These are phyloP conservation scores for Endotrypanum monterogeii DNA, from an alignment of 208 protist species.

Conservation along the genomic window DNA sequence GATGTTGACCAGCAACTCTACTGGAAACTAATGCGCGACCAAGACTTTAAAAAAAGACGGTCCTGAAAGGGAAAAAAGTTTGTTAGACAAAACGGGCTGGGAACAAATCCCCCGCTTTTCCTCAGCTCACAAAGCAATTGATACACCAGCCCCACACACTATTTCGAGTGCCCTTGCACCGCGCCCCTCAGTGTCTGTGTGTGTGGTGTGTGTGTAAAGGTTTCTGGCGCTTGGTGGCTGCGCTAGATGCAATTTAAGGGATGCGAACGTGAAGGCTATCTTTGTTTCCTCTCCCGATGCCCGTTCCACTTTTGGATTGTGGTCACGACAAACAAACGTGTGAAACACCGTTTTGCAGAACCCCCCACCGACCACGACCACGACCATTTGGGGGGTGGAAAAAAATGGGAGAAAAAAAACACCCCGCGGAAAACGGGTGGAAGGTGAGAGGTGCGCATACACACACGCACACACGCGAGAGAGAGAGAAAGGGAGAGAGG, in stretches of 20 bases:
- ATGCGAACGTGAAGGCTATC: background rate
- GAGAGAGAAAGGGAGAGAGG: background rate
- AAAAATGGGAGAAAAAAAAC: conserved; percentile 2
- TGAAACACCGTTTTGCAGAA: background rate
- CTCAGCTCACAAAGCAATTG: background rate
- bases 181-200: background rate
- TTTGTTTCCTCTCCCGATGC: background rate
- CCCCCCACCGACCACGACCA: too few relatives aligned
- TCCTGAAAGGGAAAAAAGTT: too few relatives aligned
- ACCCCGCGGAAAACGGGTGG: too few relatives aligned
- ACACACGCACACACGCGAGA: conserved; percentile 3
- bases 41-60: background rate
- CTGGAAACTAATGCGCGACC: background rate
- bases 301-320: background rate
- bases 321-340: background rate
- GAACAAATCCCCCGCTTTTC: background rate
- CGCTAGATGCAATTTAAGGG: background rate
- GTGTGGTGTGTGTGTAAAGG: background rate
- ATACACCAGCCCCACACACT: background rate
- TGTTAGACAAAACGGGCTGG: background rate
- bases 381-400: too few relatives aligned
- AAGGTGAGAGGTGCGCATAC: background rate
- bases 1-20: too few relatives aligned
- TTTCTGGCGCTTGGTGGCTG: background rate
- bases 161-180: background rate